A percentile compares a stretch with the other conserved stretches of the same genome.
phyloP scores from a whole-genome alignment of 2,329 filamentous ascomycete genomes.

The Thelonectria olida region DNA sequence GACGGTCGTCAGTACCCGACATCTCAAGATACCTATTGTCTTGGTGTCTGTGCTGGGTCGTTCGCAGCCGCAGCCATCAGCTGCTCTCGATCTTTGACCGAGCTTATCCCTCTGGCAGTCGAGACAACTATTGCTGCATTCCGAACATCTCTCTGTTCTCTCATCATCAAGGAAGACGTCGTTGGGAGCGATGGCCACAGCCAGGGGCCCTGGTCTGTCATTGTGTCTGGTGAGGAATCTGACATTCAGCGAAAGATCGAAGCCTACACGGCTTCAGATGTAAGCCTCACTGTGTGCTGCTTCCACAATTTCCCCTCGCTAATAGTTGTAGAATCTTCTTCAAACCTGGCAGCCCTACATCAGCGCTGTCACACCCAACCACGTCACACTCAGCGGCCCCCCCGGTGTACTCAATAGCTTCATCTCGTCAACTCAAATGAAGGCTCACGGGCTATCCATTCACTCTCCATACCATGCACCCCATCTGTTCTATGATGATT shows the following conservation, averaged over 20 bases:
- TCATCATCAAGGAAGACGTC: conserved; percentile 18
- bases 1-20: conserved; percentile 30
- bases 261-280: conserved; percentile 9
- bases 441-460: conserved; percentile 28
- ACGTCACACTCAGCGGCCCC: conserved; percentile 37
- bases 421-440: conserved; percentile 19
- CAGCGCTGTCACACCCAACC: conserved; percentile 34
- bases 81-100: conserved; percentile 34
- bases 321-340: conserved; percentile 14
- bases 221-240: conserved; percentile 21
- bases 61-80: conserved; percentile 39
- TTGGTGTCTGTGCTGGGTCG: conserved; percentile 39
- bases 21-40: conserved; percentile 26
- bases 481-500: conserved; percentile 31
- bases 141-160: conserved; percentile 33
- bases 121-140: conserved; percentile 30
- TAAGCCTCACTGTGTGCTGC: background rate
- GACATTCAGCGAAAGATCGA: conserved; percentile 18
- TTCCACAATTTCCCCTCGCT: background rate
- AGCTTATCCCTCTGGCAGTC: conserved; percentile 33
- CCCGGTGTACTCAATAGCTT: conserved; percentile 31
- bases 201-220: conserved; percentile 28
- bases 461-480: conserved; percentile 38
- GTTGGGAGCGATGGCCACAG: conserved; percentile 16
- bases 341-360: conserved; percentile 30